Conservation (phyloP, 1,284 basidiomycete species). For the Pyrrhoderma noxium region DNA sequence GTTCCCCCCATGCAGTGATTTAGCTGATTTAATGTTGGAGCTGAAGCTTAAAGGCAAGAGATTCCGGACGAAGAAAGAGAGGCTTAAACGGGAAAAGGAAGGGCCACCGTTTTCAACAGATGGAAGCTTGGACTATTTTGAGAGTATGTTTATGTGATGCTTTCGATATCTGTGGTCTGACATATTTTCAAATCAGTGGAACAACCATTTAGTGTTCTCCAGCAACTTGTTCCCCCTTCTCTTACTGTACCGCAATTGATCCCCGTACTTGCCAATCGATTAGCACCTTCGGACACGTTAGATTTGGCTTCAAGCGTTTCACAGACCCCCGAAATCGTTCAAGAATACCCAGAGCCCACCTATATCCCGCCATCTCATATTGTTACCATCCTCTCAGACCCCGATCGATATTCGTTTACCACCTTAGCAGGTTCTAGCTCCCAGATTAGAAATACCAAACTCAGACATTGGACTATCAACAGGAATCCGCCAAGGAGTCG, state of each 20-base stretch:
- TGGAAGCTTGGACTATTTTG: slow-evolving; percentile 66
- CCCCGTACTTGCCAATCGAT: slow-evolving; percentile 45
- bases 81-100: slow-evolving; percentile 61
- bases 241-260: slow-evolving; percentile 45
- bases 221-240: slow-evolving; percentile 52
- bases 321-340: slow-evolving; percentile 4
- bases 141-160: slow-evolving; percentile 41
- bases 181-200: slow-evolving; percentile 47
- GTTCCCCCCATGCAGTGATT: slow-evolving; percentile 62
- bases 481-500: slow-evolving; percentile 34
- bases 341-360: slow-evolving; percentile 6
- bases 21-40: slow-evolving; percentile 59
- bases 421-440: slow-evolving; percentile 1
- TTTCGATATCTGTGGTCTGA: slow-evolving; percentile 10
- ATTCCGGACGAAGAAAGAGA: slow-evolving; percentile 72
- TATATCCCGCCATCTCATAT: not conserved
- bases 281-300: slow-evolving; percentile 16
- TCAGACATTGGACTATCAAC: slow-evolving; percentile 35
- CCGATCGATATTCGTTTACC: not conserved
- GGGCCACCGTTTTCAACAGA: slow-evolving; percentile 60
- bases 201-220: slow-evolving; percentile 64
- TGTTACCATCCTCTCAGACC: slow-evolving; percentile 9
- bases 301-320: not conserved
- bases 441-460: slow-evolving; percentile 21
- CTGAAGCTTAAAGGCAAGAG: slow-evolving; percentile 70